Evolutionary conservation across 805 yeast genomes (phyloP).

Genomic region (Pichia californica): DNA sequence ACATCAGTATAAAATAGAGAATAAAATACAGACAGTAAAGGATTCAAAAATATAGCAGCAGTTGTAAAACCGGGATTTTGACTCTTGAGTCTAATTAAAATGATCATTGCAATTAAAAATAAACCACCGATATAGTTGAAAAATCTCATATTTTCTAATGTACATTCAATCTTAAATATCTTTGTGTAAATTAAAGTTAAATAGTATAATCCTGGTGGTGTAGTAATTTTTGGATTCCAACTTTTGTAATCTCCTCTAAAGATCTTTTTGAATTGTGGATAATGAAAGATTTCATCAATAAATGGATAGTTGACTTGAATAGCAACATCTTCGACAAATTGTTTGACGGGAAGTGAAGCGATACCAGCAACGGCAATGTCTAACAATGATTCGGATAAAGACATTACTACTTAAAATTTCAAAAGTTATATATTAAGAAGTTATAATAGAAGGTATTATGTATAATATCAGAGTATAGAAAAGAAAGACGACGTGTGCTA

Average conservation of each 20-base stretch:
- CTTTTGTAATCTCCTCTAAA: constrained; percentile 50
- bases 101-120: constrained; percentile 28
- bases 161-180: constrained; percentile 25
- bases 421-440: too few relatives aligned
- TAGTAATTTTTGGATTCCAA: constrained; percentile 90
- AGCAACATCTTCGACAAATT: constrained; percentile 18
- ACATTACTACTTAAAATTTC: constrained; percentile 4
- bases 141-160: constrained; percentile 39
- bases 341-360: constrained; percentile 15
- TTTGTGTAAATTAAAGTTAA: constrained; percentile 36
- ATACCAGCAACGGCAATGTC: constrained; percentile 14
- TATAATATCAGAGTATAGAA: too few relatives aligned
- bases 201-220: constrained; percentile 88
- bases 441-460: too few relatives aligned
- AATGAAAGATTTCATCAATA: constrained; percentile 82
- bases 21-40: constrained; percentile 67
- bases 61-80: constrained; percentile 15
- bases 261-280: constrained; percentile 68
- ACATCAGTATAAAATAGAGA: constrained; percentile 87
- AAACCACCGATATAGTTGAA: constrained; percentile 66
- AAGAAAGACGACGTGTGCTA: too few relatives aligned
- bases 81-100: constrained; percentile 12
- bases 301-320: constrained; percentile 27
- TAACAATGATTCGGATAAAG: constrained; percentile 9
- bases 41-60: constrained; percentile 44